A percentile compares a stretch with the other conserved stretches of the same genome.
Evolutionary conservation across 2,329 filamentous ascomycete genomes (phyloP).

Genomic region (Fusarium algeriense): DNA sequence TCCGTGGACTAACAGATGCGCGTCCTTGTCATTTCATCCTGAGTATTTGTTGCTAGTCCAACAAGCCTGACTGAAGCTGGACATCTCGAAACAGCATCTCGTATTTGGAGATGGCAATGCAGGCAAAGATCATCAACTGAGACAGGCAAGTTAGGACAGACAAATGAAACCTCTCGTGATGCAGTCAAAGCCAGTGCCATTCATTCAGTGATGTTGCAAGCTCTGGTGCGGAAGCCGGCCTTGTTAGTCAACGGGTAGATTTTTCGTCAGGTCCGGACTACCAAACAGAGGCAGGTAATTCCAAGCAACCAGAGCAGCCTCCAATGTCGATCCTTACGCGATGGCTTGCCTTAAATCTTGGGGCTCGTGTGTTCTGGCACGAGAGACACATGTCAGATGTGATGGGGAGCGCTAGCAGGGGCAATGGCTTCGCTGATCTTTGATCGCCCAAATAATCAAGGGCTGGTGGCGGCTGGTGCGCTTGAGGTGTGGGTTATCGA

Average conservation of each 20-base stretch:
- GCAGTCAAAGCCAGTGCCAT: slow-evolving; percentile 7
- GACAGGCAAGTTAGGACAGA: background rate
- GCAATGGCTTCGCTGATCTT: slow-evolving; percentile 42
- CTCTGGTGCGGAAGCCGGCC: slow-evolving; percentile 11
- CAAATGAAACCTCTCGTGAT: background rate
- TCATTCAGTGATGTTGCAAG: slow-evolving; percentile 1
- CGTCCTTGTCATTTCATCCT: background rate
- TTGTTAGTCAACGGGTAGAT: slow-evolving; percentile 1
- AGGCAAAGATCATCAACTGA: slow-evolving; percentile 14
- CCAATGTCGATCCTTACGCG: slow-evolving; percentile 40
- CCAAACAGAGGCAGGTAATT: slow-evolving; percentile 11
- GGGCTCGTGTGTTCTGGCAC: slow-evolving; percentile 45
- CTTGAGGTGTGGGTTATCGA: slow-evolving; percentile 37
- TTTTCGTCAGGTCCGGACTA: slow-evolving; percentile 3
- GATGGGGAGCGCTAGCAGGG: slow-evolving; percentile 45
- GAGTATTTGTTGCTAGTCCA: background rate
- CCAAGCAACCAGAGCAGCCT: slow-evolving; percentile 33
- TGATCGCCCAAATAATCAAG: slow-evolving; percentile 35
- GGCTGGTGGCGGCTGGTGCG: slow-evolving; percentile 6
- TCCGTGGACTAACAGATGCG: background rate
- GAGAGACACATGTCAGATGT: slow-evolving; percentile 47
- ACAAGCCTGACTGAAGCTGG: background rate
- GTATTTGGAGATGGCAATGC: slow-evolving; percentile 10
- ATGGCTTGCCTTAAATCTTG: slow-evolving; percentile 42
- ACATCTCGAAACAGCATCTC: slow-evolving; percentile 28